Evolutionary conservation across 1,284 basidiomycete genomes (phyloP), one percentile per base, ranked within the genome.

Genomic region (Cutaneotrichosporon sp.): DNA sequence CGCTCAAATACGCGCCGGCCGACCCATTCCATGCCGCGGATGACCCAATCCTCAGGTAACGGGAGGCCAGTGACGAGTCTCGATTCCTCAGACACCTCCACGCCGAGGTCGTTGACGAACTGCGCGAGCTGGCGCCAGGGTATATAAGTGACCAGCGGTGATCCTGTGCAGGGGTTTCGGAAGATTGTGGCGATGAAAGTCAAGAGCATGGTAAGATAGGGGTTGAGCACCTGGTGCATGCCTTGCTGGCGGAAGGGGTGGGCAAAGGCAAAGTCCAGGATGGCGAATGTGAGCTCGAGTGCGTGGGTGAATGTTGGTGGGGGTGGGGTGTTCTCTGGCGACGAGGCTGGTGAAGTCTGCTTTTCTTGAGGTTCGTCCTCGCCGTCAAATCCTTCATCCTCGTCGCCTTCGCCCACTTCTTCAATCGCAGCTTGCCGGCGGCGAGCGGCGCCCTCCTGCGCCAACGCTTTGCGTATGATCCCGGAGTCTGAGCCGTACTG

Each of bases 21-120:
- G 2, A 89, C 85, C 94, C 94, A 98, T 59, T 90, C 88, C 83
- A 93, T 88, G 4, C 96, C 96, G 27, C 93, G 82, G 56, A 97
- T 74, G 63, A 88, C 89, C 90, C 92, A 97, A 70, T 98, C 96
- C 71, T 98, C 96, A 0, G 88, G 83, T 3, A 98, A 77, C 0
- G 91, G 87, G 11, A 66, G 49, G 50, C 80, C 84, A 8, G 81
- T 63, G 14, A 75, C 69, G 8, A 80, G 67, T 45, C 76, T 74
- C 14, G 65, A 62, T 46, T 80, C 80, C 51, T 81, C 77, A 2
- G 84, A 84, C 9, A 87, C 78, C 7, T 78, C 80, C 14, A 81
- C 38, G 6, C 64, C 73, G 33, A 68, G 53, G 3, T 58, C 42
- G 54, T 76, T 75, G 61, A 90, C 81, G 69, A 93, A 87, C 0